phyloP scores from a whole-genome alignment of 768 basidiomycete genomes.

The Clitopilus passeckerianus region DNA sequence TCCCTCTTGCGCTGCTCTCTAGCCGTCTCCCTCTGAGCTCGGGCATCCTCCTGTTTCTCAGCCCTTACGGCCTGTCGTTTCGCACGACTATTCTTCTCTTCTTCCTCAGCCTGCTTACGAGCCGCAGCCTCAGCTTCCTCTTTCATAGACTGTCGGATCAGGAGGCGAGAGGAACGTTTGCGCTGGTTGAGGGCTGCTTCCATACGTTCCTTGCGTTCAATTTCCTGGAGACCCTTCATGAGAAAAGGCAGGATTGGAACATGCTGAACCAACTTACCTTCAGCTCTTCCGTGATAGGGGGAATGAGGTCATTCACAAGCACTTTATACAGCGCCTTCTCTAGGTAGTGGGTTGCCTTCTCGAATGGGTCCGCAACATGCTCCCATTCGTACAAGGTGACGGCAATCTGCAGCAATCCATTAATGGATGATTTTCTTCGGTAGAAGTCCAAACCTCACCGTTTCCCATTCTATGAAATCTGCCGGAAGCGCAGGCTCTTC shows the following conservation, averaged over 20 bases:
- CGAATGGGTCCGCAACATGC: constrained; percentile 68
- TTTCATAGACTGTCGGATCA: constrained; percentile 72
- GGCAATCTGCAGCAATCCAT: constrained; percentile 54
- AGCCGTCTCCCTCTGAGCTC: constrained; percentile 50
- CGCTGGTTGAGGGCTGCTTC: constrained; percentile 79
- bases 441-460: constrained; percentile 39
- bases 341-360: constrained; percentile 68
- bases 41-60: constrained; percentile 52
- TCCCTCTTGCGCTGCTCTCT: constrained; percentile 50
- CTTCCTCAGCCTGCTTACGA: constrained; percentile 58
- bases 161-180: constrained; percentile 89
- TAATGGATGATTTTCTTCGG: neutral
- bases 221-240: constrained; percentile 39
- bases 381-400: constrained; percentile 85
- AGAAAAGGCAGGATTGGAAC: neutral
- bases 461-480: constrained; percentile 87
- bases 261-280: constrained; percentile 36
- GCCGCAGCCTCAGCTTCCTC: constrained; percentile 64
- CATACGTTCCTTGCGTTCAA: constrained; percentile 52
- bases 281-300: constrained; percentile 62
- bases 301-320: constrained; percentile 62
- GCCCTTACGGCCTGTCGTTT: constrained; percentile 51
- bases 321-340: constrained; percentile 77
- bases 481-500: constrained; percentile 25
- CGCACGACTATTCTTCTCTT: constrained; percentile 62